phyloP scores from a whole-genome alignment of 164 flowering plant genomes.

The Vitis cinerea region DNA sequence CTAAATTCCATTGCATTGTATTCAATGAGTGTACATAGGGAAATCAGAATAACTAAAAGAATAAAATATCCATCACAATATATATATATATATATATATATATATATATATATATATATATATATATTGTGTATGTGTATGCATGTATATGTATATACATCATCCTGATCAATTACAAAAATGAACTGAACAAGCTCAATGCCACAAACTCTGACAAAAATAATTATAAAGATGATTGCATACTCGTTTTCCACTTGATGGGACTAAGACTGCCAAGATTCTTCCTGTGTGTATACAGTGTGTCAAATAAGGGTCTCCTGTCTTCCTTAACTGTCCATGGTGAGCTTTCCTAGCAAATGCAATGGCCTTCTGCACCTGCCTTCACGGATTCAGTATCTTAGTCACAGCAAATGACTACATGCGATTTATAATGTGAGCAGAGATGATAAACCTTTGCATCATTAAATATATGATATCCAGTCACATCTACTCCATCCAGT shows the following conservation, averaged over 20 bases:
- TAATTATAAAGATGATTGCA: slow-evolving; percentile 4
- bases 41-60: too few relatives aligned
- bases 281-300: slow-evolving; percentile 92
- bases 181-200: background rate
- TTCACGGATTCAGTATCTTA: slow-evolving; percentile 42
- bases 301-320: slow-evolving; percentile 80
- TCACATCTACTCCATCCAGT: slow-evolving; percentile 87
- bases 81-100: too few relatives aligned
- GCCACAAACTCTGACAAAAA: background rate
- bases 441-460: slow-evolving; percentile 63
- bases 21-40: too few relatives aligned
- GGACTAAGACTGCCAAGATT: slow-evolving; percentile 78
- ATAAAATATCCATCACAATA: too few relatives aligned
- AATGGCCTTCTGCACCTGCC: slow-evolving; percentile 96
- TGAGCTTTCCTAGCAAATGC: slow-evolving; percentile 89
- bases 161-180: background rate
- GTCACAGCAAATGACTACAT: slow-evolving; percentile 16
- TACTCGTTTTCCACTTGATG: slow-evolving; percentile 77
- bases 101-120: too few relatives aligned
- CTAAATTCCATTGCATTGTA: too few relatives aligned
- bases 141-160: background rate
- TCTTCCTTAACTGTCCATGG: slow-evolving; percentile 74
- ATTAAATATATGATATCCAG: slow-evolving; percentile 71
- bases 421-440: slow-evolving; percentile 23
- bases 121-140: too few relatives aligned